These are phyloP conservation scores for Suhomyces xylopsoci DNA, from an alignment of 805 yeast species.

Conservation along the genomic window DNA sequence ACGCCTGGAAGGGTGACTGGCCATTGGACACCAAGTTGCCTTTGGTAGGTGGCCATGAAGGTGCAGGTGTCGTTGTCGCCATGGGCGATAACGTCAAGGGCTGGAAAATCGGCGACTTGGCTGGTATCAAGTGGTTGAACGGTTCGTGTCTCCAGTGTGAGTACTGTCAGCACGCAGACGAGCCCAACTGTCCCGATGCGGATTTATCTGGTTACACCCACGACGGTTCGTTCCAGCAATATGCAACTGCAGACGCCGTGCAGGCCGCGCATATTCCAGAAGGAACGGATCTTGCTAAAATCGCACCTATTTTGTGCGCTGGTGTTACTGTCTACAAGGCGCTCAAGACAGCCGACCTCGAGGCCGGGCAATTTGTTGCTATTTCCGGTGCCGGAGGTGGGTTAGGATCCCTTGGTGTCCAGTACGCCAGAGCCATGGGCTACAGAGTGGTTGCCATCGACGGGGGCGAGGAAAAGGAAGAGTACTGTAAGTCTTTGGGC, in stretches of 20 bases:
- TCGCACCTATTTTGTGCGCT: slow-evolving; percentile 65
- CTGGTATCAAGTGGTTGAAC: slow-evolving; percentile 47
- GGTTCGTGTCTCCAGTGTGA: slow-evolving; percentile 44
- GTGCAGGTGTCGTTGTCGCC: slow-evolving; percentile 47
- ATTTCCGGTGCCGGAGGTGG: slow-evolving; percentile 84
- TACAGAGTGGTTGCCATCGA: slow-evolving; percentile 65
- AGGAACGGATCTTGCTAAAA: slow-evolving; percentile 52
- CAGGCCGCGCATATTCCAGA: slow-evolving; percentile 60
- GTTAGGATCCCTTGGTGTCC: slow-evolving; percentile 71
- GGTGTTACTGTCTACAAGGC: slow-evolving; percentile 71
- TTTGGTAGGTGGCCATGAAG: slow-evolving; percentile 48
- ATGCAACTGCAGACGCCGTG: slow-evolving; percentile 62
- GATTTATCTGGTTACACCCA: slow-evolving; percentile 74
- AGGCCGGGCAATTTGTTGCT: slow-evolving; percentile 71
- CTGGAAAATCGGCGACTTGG: slow-evolving; percentile 43
- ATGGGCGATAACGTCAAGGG: slow-evolving; percentile 40
- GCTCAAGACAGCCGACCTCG: slow-evolving; percentile 53
- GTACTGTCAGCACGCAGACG: slow-evolving; percentile 39
- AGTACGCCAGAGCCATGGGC: slow-evolving; percentile 77
- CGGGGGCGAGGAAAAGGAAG: slow-evolving; percentile 70
- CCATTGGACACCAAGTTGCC: slow-evolving; percentile 44
- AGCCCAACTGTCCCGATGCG: slow-evolving; percentile 60
- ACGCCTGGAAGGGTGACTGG: slow-evolving; percentile 50
- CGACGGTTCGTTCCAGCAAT: slow-evolving; percentile 67
- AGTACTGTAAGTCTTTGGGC: slow-evolving; percentile 18